Conservation (phyloP, 192 early-diverging fungal genomes). For the Dispira parvispora region DNA sequence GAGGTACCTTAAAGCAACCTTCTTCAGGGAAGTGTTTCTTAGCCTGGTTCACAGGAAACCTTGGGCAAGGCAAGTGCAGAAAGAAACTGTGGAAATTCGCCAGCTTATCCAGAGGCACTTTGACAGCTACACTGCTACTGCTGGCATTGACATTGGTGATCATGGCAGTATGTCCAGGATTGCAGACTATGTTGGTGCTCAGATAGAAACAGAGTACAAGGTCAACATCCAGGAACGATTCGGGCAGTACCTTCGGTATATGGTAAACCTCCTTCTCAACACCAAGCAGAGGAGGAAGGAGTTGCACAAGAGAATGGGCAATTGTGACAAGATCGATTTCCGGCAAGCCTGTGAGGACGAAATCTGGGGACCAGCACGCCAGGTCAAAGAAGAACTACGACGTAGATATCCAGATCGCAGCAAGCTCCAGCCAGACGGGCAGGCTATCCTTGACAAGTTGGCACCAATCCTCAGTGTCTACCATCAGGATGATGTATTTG, state of each 20-base stretch:
- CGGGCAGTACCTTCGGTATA: not conserved
- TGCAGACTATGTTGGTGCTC: not conserved
- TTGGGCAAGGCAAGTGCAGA: not conserved
- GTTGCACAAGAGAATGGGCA: not conserved
- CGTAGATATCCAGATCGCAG: too few relatives aligned
- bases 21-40: not conserved
- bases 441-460: too few relatives aligned
- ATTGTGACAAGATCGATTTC: not conserved
- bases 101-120: not conserved
- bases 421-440: too few relatives aligned
- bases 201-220: not conserved
- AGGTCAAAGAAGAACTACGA: too few relatives aligned
- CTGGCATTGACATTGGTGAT: not conserved
- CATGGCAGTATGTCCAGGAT: slow-evolving; percentile 5
- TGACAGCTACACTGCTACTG: not conserved
- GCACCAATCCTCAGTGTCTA: too few relatives aligned
- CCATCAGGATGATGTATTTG: too few relatives aligned
- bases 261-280: not conserved
- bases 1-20: not conserved
- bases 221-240: not conserved
- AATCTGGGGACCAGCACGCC: not conserved
- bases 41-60: not conserved
- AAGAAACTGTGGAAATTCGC: not conserved
- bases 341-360: not conserved
- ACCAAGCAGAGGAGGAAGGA: not conserved